Percentiles rank a stretch among this genome's conserved stretches.
These are phyloP conservation scores for Fusarium vanettenii DNA, from an alignment of 2,329 filamentous ascomycete genomes.

Conservation along the genomic window DNA sequence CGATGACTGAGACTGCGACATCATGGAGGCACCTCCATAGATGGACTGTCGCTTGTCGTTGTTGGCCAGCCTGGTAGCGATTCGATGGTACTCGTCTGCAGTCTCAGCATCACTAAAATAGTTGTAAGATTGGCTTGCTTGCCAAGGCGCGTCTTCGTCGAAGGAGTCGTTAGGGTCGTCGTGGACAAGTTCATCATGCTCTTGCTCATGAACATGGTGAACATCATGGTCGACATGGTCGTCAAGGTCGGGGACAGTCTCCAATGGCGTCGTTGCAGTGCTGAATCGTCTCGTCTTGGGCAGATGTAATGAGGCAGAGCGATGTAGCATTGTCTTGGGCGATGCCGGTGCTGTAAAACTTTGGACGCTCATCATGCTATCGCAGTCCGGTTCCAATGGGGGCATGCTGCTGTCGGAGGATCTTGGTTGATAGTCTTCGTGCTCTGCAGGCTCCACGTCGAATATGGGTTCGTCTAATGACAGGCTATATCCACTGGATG, in stretches of 20 bases:
- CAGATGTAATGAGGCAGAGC: slow-evolving; percentile 26
- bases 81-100: slow-evolving; percentile 51
- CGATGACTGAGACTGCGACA: slow-evolving; percentile 29
- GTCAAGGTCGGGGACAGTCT: slow-evolving; percentile 11
- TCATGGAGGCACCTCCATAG: slow-evolving; percentile 12
- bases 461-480: slow-evolving; percentile 37
- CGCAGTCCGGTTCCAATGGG: slow-evolving; percentile 41
- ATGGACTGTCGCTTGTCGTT: slow-evolving; percentile 38
- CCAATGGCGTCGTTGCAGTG: slow-evolving; percentile 14
- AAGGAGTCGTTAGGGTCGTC: slow-evolving; percentile 19
- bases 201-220: background rate
- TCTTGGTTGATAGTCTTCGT: slow-evolving; percentile 26
- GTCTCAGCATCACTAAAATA: slow-evolving; percentile 47
- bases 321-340: slow-evolving; percentile 16
- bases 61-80: slow-evolving; percentile 48
- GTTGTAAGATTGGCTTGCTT: slow-evolving; percentile 31
- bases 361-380: slow-evolving; percentile 37
- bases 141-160: slow-evolving; percentile 27
- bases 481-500: slow-evolving; percentile 37
- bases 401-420: slow-evolving; percentile 36
- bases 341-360: slow-evolving; percentile 36
- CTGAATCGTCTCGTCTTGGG: slow-evolving; percentile 30
- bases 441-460: slow-evolving; percentile 32
- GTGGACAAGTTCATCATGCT: slow-evolving; percentile 5
- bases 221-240: slow-evolving; percentile 13